Conservation (phyloP, 352 stramenopile species). For the Thalassiosira hispida region DNA sequence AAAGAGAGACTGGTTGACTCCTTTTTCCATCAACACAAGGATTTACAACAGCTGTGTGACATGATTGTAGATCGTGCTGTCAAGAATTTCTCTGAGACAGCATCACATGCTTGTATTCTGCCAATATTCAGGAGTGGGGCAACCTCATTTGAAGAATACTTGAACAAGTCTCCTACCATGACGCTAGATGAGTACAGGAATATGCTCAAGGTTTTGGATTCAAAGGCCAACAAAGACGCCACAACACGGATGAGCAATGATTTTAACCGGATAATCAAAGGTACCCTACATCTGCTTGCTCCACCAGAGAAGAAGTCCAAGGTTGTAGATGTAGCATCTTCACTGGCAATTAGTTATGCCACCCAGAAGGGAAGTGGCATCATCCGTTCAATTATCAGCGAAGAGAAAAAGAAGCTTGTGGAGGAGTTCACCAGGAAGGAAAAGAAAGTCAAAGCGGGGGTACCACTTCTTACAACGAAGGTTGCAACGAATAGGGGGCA, state of each 20-base stretch:
- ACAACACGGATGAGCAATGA: conserved; percentile 34
- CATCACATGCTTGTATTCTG: conserved; percentile 17
- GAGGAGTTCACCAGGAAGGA: conserved; percentile 51
- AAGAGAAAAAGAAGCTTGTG: conserved; percentile 43
- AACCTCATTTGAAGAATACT: conserved; percentile 44
- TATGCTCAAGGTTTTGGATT: conserved; percentile 26
- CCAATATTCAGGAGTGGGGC: conserved; percentile 37
- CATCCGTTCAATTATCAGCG: conserved; percentile 33
- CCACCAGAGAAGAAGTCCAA: conserved; percentile 32
- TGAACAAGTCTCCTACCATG: conserved; percentile 23
- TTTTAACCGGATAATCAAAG: conserved; percentile 32
- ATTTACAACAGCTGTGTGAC: conserved; percentile 71
- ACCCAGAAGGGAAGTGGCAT: conserved; percentile 20
- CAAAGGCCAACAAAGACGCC: conserved; percentile 16
- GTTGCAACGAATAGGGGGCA: not conserved
- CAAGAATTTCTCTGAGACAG: conserved; percentile 53
- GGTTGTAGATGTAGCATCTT: conserved; percentile 37
- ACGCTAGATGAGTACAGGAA: conserved; percentile 40
- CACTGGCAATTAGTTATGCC: conserved; percentile 39
- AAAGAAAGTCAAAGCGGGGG: conserved; percentile 36
- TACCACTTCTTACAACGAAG: conserved; percentile 17
- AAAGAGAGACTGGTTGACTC: conserved; percentile 66
- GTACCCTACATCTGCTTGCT: conserved; percentile 32
- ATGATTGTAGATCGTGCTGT: conserved; percentile 59
- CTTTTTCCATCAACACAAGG: conserved; percentile 82